Evolutionary conservation across 345 rosid species (phyloP), one percentile per base, ranked within the genome.

Genomic region (Lumnitzera littorea): DNA sequence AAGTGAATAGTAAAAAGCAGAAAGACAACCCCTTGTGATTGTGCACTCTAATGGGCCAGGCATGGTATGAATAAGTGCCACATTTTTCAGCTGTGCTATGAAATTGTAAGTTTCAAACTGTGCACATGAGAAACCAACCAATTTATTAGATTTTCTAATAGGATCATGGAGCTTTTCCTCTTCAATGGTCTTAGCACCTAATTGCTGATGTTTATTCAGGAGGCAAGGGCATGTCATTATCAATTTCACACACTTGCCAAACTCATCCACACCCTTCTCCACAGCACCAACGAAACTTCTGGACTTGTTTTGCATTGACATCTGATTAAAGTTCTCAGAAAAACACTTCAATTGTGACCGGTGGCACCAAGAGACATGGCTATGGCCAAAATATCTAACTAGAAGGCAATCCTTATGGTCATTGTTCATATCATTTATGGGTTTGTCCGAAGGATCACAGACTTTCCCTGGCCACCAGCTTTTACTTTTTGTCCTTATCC

Each of bases 391-490:
- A 65, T 71, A 77, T 4, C 80, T 70, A 50, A 89, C 91, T 62
- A 76, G 63, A 49, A 80, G 62, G 69, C 72, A 57, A 60, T 79
- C 76, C 59, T 47, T 56, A 65, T 36, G 51, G 31, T 64, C 66
- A 62, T 46, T 55, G 24, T 74, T 59, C 12, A 47, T 62, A 47
- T 69, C 63, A 76, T 69, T 57, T 51, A 48, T 61, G 3, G 69
- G 49, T 55, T 62, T 76, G 60, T 71, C 63, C 55, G 57, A 65
- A 55, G 83, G 80, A 81, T 75, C 77, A 41, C 68, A 63, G 46
- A 89, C 68, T 81, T 81, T 87, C 60, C 96, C 96, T 1, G 96
- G 96, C 96, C 98, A 89, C 96, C 98, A 92, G 51, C 74, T 78
- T 49, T 72, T 72, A 64, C 67, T 77, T 65, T 80, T 85, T 24